Evolutionary conservation across 495 filamentous ascomycete genomes (phyloP), one percentile per base, ranked within the genome.

Genomic region (Penicillium cosmopolitanum): DNA sequence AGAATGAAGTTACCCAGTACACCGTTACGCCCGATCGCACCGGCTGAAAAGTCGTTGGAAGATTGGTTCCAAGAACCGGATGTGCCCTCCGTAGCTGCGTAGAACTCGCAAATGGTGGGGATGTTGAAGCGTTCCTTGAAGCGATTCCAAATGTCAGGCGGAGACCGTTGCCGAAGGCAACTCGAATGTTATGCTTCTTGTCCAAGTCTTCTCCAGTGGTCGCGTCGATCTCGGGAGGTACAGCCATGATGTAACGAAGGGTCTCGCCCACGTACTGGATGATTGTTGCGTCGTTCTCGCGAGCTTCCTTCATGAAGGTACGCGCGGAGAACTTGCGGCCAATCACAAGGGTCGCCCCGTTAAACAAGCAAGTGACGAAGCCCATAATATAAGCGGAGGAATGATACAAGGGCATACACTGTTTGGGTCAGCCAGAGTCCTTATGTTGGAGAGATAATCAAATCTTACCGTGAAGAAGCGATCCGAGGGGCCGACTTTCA

Each of bases 261-360:
- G 91, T 97, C 70, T 98, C 95, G 35, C 95, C 95, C 10, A 98
- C 94, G 63, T 98, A 98, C 66, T 97, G 95, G 60, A 98, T 88
- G 19, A 91, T 79, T 0, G 91, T 96, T 28, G 94, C 88, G 21
- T 89, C 71, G 36, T 84, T 84, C 25, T 83, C 80, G 9, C 89
- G 85, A 21, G 89, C 87, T 55, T 96, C 91, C 28, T 84, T 80
- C 87, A 91, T 96, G 75, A 96, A 98, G 2, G 80, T 89, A 35
- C 82, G 82, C 4, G 87, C 91, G 12, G 89, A 91, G 77, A 98
- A 98, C 62, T 88, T 88, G 63, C 85, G 89, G 36, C 89, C 89
- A 10, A 98, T 66, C 57, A 88, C 80, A 31, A 96, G 72, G 3
- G 93, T 89, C 19, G 75, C 79, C 44, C 89, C 87, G 1, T 64